Percentiles rank a stretch among this genome's conserved stretches.
Evolutionary conservation across 2,329 filamentous ascomycete genomes (phyloP).

Genomic region (Myriosclerotinia scirpicola): DNA sequence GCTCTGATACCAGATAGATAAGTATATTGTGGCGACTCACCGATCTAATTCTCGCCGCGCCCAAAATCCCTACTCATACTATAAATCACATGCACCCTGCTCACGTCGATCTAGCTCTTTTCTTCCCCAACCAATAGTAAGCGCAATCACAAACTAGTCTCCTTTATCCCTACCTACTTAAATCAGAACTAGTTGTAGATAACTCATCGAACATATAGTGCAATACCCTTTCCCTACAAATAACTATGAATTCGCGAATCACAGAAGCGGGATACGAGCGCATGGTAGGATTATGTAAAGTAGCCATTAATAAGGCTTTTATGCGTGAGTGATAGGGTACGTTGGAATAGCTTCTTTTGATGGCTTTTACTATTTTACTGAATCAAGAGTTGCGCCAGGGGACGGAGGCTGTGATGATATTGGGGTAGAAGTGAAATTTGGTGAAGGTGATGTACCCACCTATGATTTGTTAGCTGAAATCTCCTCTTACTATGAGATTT

Average conservation of each 20-base stretch:
- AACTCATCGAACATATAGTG: conserved; percentile 23
- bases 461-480: neutral
- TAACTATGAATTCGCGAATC: conserved; percentile 1
- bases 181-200: neutral
- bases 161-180: neutral
- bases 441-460: neutral
- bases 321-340: neutral
- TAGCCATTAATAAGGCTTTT: neutral
- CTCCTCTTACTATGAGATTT: too few species aligned
- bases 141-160: neutral
- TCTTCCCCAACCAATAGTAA: neutral
- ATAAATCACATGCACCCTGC: too few species aligned
- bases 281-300: conserved; percentile 16
- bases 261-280: conserved; percentile 3
- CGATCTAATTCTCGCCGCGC: too few species aligned
- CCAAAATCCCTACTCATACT: too few species aligned
- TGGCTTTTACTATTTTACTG: neutral
- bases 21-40: too few species aligned
- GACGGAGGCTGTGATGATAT: neutral
- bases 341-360: neutral
- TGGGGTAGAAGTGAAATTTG: neutral
- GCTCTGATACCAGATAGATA: too few species aligned
- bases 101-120: neutral
- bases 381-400: neutral
- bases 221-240: conserved; percentile 15